Base-by-base conservation (phyloP, 2,329 filamentous ascomycete species). In the Exophiala sp. region DNA sequence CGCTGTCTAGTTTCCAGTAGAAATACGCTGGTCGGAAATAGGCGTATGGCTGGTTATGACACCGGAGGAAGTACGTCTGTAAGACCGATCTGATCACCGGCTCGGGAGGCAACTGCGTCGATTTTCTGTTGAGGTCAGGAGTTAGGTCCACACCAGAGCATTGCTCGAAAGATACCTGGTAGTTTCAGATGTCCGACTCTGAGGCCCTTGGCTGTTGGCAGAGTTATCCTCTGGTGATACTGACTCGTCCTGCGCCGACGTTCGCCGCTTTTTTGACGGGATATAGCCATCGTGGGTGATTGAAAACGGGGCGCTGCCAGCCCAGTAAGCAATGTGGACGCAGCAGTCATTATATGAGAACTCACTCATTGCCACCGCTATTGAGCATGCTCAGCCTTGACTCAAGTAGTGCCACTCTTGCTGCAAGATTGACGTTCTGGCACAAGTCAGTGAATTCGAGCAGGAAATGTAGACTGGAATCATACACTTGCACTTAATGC, bases 21-120 rank as follows among this genome's bases (percentile, higher is more conserved):
- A 70, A 70, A 1, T 51, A 59, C 0, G 38, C 43, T 41, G 68
- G 65, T 18, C 67, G 65, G 50, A 70, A 68, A 45, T 64, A 68
- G 0, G 61, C 65, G 50, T 70, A 70, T 1, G 68, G 67, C 32
- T 69, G 66, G 29, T 67, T 68, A 23, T 70, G 67, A 18, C 62
- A 64, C 38, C 62, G 63, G 8, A 38, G 14, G 45, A 70, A 70
- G 42, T 65, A 70, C 2, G 63, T 62, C 41, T 64, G 58, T 16
- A 64, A 16, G 39, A 56, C 60, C 53, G 18, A 56, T 49, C 13
- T 62, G 50, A 22, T 58, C 58, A 37, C 63, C 47, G 1, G 48
- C 53, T 41, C 50, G 43, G 10, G 44, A 8, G 49, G 49, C 2
- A 52, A 30, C 8, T 39, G 37, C 1, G 24, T 29, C 16, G 43